These are phyloP conservation scores for Calonectria fujianensis DNA, from an alignment of 2,329 filamentous ascomycete species.

Conservation along the genomic window DNA sequence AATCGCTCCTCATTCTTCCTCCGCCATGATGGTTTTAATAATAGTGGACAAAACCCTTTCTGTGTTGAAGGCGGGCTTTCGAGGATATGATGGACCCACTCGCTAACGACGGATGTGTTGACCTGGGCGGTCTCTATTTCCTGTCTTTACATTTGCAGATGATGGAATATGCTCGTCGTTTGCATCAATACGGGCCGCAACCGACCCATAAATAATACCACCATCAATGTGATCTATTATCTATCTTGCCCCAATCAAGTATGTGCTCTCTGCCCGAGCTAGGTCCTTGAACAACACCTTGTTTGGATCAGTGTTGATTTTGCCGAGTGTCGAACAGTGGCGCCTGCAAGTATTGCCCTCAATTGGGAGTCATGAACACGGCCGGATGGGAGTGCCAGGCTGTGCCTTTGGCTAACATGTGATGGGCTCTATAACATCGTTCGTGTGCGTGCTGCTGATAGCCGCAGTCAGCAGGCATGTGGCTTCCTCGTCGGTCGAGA, in stretches of 20 bases:
- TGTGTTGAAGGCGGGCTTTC: background rate
- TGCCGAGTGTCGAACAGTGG: background rate
- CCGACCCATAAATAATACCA: background rate
- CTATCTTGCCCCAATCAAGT: background rate
- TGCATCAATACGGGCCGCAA: background rate
- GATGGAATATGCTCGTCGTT: background rate
- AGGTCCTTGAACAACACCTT: background rate
- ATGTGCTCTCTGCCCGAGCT: background rate
- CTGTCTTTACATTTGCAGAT: background rate
- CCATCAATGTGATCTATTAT: background rate
- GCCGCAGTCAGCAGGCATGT: background rate
- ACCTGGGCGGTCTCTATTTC: background rate
- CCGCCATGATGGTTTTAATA: background rate
- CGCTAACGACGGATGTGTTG: background rate
- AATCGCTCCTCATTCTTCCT: background rate
- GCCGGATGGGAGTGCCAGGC: background rate
- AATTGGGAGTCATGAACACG: background rate
- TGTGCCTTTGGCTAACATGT: background rate
- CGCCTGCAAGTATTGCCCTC: conserved; percentile 4
- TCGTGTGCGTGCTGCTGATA: background rate
- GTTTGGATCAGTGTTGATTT: background rate
- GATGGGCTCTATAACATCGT: background rate
- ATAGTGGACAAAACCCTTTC: background rate
- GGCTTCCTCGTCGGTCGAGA: background rate
- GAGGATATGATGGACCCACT: background rate